Evolutionary conservation across 78 protist genomes (phyloP), one percentile per base, ranked within the genome.

Genomic region (Monocercomonoides exilis): DNA sequence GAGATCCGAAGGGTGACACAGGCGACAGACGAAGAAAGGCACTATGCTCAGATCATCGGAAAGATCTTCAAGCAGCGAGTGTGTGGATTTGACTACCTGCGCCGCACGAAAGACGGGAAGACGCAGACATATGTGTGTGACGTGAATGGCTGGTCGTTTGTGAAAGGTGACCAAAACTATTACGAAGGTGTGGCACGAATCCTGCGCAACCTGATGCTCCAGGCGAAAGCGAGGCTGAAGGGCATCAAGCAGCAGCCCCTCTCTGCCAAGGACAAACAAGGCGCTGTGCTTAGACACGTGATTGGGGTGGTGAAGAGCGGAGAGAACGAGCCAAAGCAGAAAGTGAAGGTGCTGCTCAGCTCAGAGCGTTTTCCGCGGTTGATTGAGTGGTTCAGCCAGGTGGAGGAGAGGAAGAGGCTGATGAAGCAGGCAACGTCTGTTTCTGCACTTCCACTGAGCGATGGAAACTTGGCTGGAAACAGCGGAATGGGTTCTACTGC

Each of bases 1-100:
- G 98, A 96, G 21, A 77, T 89, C 45, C 44, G 86, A 35, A 38
- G 2, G 1, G 42, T 81, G 11, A 2, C 3, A 6, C 1, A 43
- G 34, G 5, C 33, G 35, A 45, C 64, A 44, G 36, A 44, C 2
- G 87, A 45, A n/a, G 77, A 45, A 63, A 35, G 77, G 44, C 2
- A 1, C 3, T 1, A 0, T 6, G 64, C 34, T 33, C 0, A 1
- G 1, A 3, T 43, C 3, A 3, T 84, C 2, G 86, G 64, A 11
- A 11, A 4, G 29, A 63, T 43, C 46, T 84, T 84, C 77, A 2
- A 38, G 35, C 87, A 84, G 87, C 1, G 77, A 5, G 87, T 84
- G 43, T 84, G 87, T 38, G 87, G 87, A 34, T 32, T 84, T 41
- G 87, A 84, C 2, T 2, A 54, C 29, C 87, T 84, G 36, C 46